phyloP scores from a whole-genome alignment of 2,329 filamentous ascomycete genomes.

The Anthostomella pinea region DNA sequence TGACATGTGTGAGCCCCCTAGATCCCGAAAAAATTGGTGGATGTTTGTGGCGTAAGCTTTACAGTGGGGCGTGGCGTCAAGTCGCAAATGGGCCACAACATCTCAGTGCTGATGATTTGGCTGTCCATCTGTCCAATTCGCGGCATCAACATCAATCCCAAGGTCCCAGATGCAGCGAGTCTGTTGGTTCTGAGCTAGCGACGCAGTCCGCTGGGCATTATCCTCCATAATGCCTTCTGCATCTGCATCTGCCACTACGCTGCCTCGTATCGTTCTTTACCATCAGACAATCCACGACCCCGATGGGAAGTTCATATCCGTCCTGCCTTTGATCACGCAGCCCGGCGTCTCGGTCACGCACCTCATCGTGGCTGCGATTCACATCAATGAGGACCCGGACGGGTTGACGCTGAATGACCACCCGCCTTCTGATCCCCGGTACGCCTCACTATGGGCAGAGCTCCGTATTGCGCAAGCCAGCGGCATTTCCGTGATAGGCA shows the following conservation, averaged over 20 bases:
- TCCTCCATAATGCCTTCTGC: conserved; percentile 17
- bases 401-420: conserved; percentile 75
- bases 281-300: conserved; percentile 42
- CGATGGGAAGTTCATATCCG: conserved; percentile 36
- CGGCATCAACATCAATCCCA: not conserved
- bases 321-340: conserved; percentile 40
- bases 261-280: conserved; percentile 31
- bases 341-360: conserved; percentile 55
- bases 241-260: conserved; percentile 11
- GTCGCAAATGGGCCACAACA: too few species aligned
- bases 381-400: conserved; percentile 65
- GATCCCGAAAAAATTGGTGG: too few species aligned
- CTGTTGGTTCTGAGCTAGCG: not conserved
- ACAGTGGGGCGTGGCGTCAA: too few species aligned
- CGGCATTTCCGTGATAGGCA: conserved; percentile 73
- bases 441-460: conserved; percentile 67
- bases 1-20: too few species aligned
- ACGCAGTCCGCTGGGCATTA: not conserved
- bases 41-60: too few species aligned
- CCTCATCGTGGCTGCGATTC: conserved; percentile 74
- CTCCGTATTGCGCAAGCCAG: conserved; percentile 64
- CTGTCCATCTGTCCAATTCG: too few species aligned
- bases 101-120: too few species aligned
- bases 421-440: conserved; percentile 59
- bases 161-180: too few species aligned